Base-by-base conservation (phyloP, 108 stramenopile genomes). In the Conticribra weissflogii region DNA sequence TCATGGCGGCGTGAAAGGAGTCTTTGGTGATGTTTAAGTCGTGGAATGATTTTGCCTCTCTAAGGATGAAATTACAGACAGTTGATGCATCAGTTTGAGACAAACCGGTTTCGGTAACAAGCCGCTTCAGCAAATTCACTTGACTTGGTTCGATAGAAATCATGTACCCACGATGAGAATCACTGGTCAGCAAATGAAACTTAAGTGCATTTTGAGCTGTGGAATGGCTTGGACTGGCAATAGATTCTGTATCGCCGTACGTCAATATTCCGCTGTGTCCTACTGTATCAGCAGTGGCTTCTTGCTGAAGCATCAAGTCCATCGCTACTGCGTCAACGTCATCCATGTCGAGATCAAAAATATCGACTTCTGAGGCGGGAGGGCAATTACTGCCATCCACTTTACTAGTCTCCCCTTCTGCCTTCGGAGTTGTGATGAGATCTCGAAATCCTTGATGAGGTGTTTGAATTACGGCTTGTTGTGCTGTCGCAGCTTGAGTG, bases 21-120 rank as follows among this genome's bases (percentile, higher is more conserved):
- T 85, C 75, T 68, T 90, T 95, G 18, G 89, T 85, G 60, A 94
- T 60, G 36, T 64, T 64, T 24, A 73, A 75, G 3, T 30, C 36
- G 48, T 67, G 66, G 41, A 33, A 48, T 24, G 83, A 87, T 51
- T 85, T 84, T 19, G 78, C 54, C 8, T 93, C 85, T 16, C 59
- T 54, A 14, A 97, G 80, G 50, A 97, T 91, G 30, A 69, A 74
- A 24, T 82, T 82, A 69, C 88, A 90, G 18, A 88, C 89, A 22
- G 58, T 60, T 65, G 88, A 82, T 44, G 83, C 61, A 54, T 90
- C 86, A 24, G 87, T 60, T 23, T 79, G 63, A 54, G 59, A 83
- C 21, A 97, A 68, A n/a, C 90, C 90, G 55, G 90, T 96, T 60
- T 81, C 85, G 9, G 71, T 83, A 19, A 96, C 84, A 18, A 96